These are phyloP conservation scores for Saposhnikovia divaricata DNA, from an alignment of 129 eudicot species.

Conservation along the genomic window DNA sequence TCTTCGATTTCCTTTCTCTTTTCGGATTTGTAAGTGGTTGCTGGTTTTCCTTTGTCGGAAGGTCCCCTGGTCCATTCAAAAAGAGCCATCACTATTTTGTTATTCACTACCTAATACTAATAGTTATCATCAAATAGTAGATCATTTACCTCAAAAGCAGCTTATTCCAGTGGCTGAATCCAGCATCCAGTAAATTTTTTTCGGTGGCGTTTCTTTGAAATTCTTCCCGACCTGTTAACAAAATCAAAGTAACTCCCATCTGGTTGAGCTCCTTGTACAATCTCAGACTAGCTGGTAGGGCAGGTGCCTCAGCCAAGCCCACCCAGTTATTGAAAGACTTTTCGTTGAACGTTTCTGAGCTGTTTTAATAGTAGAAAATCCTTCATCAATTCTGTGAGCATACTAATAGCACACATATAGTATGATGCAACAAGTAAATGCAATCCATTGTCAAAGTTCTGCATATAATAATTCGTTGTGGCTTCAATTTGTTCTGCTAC, in stretches of 20 bases:
- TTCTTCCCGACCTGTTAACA: conserved; percentile 80
- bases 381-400: not conserved
- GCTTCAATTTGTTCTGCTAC: too few relatives aligned
- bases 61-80: conserved; percentile 44
- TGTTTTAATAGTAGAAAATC: conserved; percentile 11
- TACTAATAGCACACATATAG: not conserved
- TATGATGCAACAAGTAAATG: not conserved
- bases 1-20: conserved; percentile 57
- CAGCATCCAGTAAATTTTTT: conserved; percentile 47
- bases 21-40: conserved; percentile 67
- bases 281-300: conserved; percentile 71
- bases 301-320: conserved; percentile 63
- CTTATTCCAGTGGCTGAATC: conserved; percentile 64
- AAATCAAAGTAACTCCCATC: conserved; percentile 52
- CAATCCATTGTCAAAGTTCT: not conserved
- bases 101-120: not conserved
- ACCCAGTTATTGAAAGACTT: conserved; percentile 59
- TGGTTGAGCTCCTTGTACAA: conserved; percentile 61
- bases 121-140: not conserved
- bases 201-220: conserved; percentile 57
- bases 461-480: too few relatives aligned
- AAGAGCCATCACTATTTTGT: not conserved
- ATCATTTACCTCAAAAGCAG: conserved; percentile 56
- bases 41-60: conserved; percentile 51
- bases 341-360: conserved; percentile 59